Evolutionary conservation across 2,329 filamentous ascomycete genomes (phyloP).

Genomic region (Tothia fuscella): DNA sequence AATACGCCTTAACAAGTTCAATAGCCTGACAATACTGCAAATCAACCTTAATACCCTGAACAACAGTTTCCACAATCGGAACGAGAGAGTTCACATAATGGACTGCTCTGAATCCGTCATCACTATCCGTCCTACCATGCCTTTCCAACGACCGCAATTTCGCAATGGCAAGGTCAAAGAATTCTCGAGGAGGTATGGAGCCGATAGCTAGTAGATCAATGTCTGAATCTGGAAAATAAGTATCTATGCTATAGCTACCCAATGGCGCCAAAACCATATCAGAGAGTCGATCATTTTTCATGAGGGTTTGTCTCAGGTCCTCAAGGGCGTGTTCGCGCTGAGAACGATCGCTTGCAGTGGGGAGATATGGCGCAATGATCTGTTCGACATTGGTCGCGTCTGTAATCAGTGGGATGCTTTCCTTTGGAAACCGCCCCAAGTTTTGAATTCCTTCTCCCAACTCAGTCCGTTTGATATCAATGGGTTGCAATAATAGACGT

Average conservation of each 20-base stretch:
- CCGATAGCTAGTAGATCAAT: conserved; percentile 56
- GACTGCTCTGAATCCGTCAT: conserved; percentile 15
- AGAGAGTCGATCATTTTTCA: not conserved
- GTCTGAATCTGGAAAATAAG: conserved; percentile 50
- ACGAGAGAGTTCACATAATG: conserved; percentile 7
- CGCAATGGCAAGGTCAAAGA: conserved; percentile 47
- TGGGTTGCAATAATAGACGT: conserved; percentile 21
- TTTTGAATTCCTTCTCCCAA: too few species aligned
- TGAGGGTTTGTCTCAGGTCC: not conserved
- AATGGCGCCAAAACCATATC: conserved; percentile 45
- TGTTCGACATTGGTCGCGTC: not conserved
- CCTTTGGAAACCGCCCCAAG: not conserved
- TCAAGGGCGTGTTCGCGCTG: not conserved
- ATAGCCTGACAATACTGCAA: conserved; percentile 54
- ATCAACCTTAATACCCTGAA: conserved; percentile 48
- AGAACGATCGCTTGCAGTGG: not conserved
- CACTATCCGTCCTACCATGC: conserved; percentile 12
- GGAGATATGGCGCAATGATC: not conserved
- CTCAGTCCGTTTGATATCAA: not conserved
- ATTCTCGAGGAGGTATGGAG: conserved; percentile 46
- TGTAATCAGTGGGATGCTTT: not conserved
- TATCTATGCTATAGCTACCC: conserved; percentile 53
- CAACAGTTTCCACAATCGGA: conserved; percentile 49
- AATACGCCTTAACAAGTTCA: conserved; percentile 35
- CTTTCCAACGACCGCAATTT: conserved; percentile 28